Conservation (phyloP, 768 basidiomycete genomes). For the Harrya chromipes region DNA sequence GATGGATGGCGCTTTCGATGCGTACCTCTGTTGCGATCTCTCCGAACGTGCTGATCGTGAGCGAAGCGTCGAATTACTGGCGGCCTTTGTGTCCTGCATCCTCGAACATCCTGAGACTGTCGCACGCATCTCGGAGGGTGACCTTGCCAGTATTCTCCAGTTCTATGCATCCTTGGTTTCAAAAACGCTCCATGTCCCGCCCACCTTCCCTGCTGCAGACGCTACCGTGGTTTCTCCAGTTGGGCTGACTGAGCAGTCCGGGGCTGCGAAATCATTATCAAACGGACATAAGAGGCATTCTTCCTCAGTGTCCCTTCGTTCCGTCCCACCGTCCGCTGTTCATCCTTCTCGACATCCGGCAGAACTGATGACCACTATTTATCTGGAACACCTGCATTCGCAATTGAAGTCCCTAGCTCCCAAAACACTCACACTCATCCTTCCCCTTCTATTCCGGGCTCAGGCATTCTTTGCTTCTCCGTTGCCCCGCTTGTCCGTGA, state of each 20-base stretch:
- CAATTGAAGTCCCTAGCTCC: slow-evolving; percentile 61
- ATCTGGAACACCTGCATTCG: slow-evolving; percentile 59
- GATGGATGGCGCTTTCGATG: slow-evolving; percentile 65
- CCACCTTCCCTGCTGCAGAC: slow-evolving; percentile 14
- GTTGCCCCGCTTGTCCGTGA: slow-evolving; percentile 64
- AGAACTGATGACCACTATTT: slow-evolving; percentile 62
- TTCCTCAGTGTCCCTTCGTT: slow-evolving; percentile 55
- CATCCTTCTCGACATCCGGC: slow-evolving; percentile 45
- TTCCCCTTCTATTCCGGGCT: slow-evolving; percentile 73
- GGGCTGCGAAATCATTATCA: slow-evolving; percentile 18
- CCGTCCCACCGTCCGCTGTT: slow-evolving; percentile 35
- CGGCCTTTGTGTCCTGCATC: slow-evolving; percentile 52
- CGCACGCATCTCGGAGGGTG: slow-evolving; percentile 58
- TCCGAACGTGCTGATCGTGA: slow-evolving; percentile 56
- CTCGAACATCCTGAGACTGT: slow-evolving; percentile 50
- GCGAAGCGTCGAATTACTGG: slow-evolving; percentile 59
- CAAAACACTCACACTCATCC: slow-evolving; percentile 48
- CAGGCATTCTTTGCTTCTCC: slow-evolving; percentile 63
- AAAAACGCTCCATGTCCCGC: slow-evolving; percentile 41
- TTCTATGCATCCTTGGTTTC: slow-evolving; percentile 63
- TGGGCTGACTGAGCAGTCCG: slow-evolving; percentile 31
- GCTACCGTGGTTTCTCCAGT: slow-evolving; percentile 27
- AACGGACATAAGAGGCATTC: slow-evolving; percentile 55
- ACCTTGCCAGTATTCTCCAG: slow-evolving; percentile 51
- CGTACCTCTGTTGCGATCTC: slow-evolving; percentile 34